Conservation (phyloP, 805 yeast species). For the Grigorovia yakushimaensis region DNA sequence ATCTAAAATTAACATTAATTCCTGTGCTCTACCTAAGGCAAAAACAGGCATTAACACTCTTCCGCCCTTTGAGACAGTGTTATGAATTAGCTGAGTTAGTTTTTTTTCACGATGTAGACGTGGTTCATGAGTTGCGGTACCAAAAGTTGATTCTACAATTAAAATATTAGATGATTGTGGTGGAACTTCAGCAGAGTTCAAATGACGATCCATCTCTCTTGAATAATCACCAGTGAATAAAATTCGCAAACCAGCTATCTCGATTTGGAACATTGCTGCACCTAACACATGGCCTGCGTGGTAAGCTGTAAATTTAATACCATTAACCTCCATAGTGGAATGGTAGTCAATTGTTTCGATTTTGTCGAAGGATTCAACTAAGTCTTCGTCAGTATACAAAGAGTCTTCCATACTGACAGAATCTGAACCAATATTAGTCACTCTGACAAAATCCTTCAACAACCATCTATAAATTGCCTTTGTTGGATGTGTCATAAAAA, state of each 20-base stretch:
- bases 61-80: conserved; percentile 81
- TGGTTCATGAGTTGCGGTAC: conserved; percentile 95
- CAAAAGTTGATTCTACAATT: conserved; percentile 93
- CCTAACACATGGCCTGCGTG: conserved; percentile 99
- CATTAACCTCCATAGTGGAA: conserved; percentile 89
- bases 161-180: conserved; percentile 77
- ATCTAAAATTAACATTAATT: conserved; percentile 76
- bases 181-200: conserved; percentile 92
- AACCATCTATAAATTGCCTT: conserved; percentile 97
- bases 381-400: conserved; percentile 83
- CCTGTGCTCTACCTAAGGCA: conserved; percentile 96
- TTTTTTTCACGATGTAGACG: conserved; percentile 75
- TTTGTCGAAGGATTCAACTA: conserved; percentile 73
- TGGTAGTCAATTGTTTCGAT: conserved; percentile 95
- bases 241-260: conserved; percentile 82
- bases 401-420: conserved; percentile 34
- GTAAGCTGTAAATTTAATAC: conserved; percentile 91
- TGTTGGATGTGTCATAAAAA: conserved; percentile 98
- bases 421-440: conserved; percentile 49
- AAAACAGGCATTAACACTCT: conserved; percentile 87
- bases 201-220: conserved; percentile 89
- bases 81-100: conserved; percentile 71
- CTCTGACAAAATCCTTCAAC: conserved; percentile 86
- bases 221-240: conserved; percentile 96
- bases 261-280: conserved; percentile 95